Evolutionary conservation across 306 rosid species (phyloP).

Genomic region (Cicer cuneatum): DNA sequence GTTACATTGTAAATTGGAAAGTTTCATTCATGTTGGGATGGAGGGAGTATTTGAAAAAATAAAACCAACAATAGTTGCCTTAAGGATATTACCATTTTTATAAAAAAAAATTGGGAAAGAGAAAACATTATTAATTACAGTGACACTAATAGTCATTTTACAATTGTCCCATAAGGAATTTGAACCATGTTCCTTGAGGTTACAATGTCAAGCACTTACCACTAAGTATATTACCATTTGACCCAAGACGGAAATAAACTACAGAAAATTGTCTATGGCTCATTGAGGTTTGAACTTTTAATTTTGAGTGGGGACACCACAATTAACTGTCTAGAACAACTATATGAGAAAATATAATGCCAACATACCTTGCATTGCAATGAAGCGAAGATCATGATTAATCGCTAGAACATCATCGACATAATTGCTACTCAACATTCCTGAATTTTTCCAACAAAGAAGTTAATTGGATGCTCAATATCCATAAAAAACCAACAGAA

Average conservation of each 20-base stretch:
- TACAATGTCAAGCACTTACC: too few species aligned
- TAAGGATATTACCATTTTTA: background rate
- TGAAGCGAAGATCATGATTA: constrained; percentile 60
- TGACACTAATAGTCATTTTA: too few species aligned
- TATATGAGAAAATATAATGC: background rate
- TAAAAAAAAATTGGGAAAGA: too few species aligned
- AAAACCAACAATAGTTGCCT: background rate
- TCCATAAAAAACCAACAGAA: constrained; percentile 32
- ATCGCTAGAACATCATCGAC: constrained; percentile 56
- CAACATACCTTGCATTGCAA: constrained; percentile 73
- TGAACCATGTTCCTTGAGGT: too few species aligned
- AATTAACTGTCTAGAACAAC: background rate
- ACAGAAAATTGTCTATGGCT: background rate
- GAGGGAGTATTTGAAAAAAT: background rate
- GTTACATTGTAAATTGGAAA: too few species aligned
- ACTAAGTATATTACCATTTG: background rate
- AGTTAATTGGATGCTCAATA: constrained; percentile 41
- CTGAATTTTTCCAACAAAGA: constrained; percentile 33
- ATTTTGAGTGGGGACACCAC: background rate
- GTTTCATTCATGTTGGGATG: too few species aligned
- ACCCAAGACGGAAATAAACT: background rate
- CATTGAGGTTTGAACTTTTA: background rate
- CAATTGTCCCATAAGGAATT: too few species aligned
- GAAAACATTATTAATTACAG: too few species aligned
- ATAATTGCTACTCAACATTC: constrained; percentile 45